Conservation (phyloP, 441 rosid genomes). For the Macaranga tanarius region DNA sequence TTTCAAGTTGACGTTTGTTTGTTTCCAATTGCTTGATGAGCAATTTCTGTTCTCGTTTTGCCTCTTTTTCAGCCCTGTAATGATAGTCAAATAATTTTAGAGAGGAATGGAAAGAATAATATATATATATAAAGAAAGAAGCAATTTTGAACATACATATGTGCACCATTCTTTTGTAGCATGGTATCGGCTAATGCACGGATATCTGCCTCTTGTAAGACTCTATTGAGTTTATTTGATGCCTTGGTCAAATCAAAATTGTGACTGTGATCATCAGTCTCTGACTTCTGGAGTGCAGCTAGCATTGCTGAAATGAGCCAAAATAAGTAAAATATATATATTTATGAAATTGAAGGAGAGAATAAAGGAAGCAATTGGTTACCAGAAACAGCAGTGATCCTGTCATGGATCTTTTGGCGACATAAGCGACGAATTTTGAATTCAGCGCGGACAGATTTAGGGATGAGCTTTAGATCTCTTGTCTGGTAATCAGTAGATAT, state of each 20-base stretch:
- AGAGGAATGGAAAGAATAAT: too few species aligned
- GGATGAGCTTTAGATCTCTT: constrained; percentile 71
- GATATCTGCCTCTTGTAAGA: constrained; percentile 56
- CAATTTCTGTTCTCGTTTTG: constrained; percentile 57
- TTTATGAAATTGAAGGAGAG: too few species aligned
- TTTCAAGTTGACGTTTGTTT: constrained; percentile 64
- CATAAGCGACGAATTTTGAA: constrained; percentile 65
- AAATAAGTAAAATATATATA: constrained; percentile 19
- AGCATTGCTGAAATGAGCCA: constrained; percentile 56
- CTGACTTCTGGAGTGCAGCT: constrained; percentile 46
- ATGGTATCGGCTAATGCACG: constrained; percentile 49
- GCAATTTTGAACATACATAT: constrained; percentile 45
- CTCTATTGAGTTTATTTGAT: constrained; percentile 64
- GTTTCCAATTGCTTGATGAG: constrained; percentile 63
- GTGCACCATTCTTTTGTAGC: constrained; percentile 51
- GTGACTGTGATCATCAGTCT: constrained; percentile 35
- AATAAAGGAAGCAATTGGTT: constrained; percentile 5
- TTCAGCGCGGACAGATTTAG: constrained; percentile 49
- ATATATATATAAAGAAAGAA: too few species aligned
- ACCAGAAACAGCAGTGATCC: constrained; percentile 81
- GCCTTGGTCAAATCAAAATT: constrained; percentile 44
- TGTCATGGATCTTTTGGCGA: constrained; percentile 78
- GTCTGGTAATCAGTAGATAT: constrained; percentile 39
- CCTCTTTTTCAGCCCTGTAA: constrained; percentile 63
- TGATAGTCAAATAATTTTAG: constrained; percentile 11